Percentiles rank a stretch among this genome's conserved stretches.
Conservation (phyloP, 192 early-diverging fungal genomes). For the Podochytrium sp. region DNA sequence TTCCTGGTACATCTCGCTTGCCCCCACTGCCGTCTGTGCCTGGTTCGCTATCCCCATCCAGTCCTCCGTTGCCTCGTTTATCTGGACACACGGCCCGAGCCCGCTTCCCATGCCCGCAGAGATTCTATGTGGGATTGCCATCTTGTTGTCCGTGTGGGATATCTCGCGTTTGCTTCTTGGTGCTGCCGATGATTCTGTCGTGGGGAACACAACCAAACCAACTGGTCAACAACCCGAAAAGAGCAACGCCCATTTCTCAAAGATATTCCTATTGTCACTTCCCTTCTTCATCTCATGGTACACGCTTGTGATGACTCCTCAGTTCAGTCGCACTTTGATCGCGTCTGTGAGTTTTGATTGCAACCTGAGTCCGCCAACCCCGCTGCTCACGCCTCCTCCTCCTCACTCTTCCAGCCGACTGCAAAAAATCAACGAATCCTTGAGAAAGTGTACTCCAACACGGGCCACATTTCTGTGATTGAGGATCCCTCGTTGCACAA, state of each 20-base stretch:
- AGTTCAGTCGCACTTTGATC: background rate
- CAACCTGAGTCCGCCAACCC: background rate
- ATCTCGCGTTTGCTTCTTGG: background rate
- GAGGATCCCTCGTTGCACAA: constrained; percentile 56
- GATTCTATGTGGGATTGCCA: background rate
- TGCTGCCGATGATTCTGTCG: background rate
- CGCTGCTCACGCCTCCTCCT: background rate
- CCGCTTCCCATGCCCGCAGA: background rate
- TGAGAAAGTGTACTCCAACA: constrained; percentile 76
- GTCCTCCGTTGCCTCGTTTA: background rate
- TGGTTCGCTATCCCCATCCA: too few species aligned
- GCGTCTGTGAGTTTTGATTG: background rate
- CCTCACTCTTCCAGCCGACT: background rate
- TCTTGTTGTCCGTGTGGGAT: background rate
- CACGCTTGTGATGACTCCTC: background rate
- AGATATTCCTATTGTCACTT: background rate
- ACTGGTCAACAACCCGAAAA: too few species aligned
- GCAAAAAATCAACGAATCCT: constrained; percentile 49
- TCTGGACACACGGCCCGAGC: background rate
- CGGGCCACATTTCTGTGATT: constrained; percentile 80
- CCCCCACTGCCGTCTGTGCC: too few species aligned
- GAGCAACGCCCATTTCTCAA: background rate
- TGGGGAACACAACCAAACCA: too few species aligned
- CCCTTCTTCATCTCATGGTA: background rate
- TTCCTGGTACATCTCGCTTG: too few species aligned